These are phyloP conservation scores for Plantago coronopus DNA, from an alignment of 305 asterid species.

Conservation along the genomic window DNA sequence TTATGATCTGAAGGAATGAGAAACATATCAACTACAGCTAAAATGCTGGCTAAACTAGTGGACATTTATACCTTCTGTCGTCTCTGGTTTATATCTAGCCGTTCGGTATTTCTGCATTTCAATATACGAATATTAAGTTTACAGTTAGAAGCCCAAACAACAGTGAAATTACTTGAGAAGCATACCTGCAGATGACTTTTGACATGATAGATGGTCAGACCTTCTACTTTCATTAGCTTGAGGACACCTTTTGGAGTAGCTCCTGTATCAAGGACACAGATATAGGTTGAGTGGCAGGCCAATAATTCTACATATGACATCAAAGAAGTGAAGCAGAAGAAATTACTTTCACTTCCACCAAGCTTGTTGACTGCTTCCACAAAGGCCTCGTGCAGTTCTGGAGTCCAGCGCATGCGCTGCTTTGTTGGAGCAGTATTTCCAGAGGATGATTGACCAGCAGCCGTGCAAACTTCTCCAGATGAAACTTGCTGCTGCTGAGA, in stretches of 20 bases:
- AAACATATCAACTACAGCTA: constrained; percentile 16
- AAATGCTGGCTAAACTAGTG: constrained; percentile 7
- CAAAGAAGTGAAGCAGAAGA: constrained; percentile 15
- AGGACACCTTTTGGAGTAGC: constrained; percentile 98
- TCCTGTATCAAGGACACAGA: constrained; percentile 40
- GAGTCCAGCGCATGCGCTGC: constrained; percentile 74
- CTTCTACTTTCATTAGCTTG: constrained; percentile 82
- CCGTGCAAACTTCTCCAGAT: constrained; percentile 32
- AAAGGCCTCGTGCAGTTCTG: constrained; percentile 66
- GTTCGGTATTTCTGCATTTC: constrained; percentile 82
- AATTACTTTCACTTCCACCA: constrained; percentile 67
- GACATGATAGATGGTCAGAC: constrained; percentile 90
- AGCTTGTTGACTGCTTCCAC: constrained; percentile 66
- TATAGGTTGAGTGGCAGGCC: constrained; percentile 12
- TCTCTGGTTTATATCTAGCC: constrained; percentile 85
- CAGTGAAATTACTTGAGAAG: constrained; percentile 9
- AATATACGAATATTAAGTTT: constrained; percentile 24
- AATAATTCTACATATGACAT: constrained; percentile 7
- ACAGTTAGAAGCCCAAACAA: constrained; percentile 21
- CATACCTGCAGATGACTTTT: constrained; percentile 94
- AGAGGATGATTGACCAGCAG: constrained; percentile 42
- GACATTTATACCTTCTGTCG: constrained; percentile 74
- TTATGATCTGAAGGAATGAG: constrained; percentile 13
- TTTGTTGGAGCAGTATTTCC: constrained; percentile 40
- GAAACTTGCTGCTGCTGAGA: constrained; percentile 39